Evolutionary conservation across 2,329 filamentous ascomycete genomes (phyloP).

Genomic region (Meredithiella fracta): DNA sequence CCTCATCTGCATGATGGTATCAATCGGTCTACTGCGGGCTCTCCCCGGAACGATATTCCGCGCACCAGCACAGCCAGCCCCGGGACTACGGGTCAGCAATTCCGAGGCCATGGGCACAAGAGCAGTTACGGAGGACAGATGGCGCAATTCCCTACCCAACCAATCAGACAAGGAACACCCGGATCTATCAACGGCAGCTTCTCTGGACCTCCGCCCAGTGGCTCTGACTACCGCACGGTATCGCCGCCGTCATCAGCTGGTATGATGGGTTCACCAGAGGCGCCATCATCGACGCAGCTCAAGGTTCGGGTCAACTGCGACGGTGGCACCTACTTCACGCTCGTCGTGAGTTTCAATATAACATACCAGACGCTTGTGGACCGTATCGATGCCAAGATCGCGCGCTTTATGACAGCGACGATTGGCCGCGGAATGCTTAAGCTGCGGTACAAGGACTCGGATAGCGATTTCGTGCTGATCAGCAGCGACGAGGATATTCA

Average conservation of each 20-base stretch:
- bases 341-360: conserved; percentile 94
- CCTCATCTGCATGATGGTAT: conserved; percentile 51
- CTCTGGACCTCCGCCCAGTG: conserved; percentile 23
- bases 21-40: conserved; percentile 67
- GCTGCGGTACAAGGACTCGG: conserved; percentile 79
- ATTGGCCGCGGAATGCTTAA: conserved; percentile 71
- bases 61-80: conserved; percentile 57
- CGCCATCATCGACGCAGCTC: conserved; percentile 53
- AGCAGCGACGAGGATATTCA: conserved; percentile 93
- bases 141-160: conserved; percentile 40
- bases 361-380: conserved; percentile 86
- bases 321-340: conserved; percentile 68
- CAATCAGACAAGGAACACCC: conserved; percentile 33
- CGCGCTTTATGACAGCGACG: conserved; percentile 67
- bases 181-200: conserved; percentile 20
- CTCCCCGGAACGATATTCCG: conserved; percentile 53
- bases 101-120: conserved; percentile 28
- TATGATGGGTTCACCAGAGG: conserved; percentile 29
- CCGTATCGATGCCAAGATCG: conserved; percentile 88
- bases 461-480: conserved; percentile 85
- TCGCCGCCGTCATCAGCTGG: conserved; percentile 27
- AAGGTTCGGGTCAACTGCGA: conserved; percentile 94
- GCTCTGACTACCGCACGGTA: conserved; percentile 26
- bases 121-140: conserved; percentile 35
- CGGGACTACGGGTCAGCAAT: conserved; percentile 45